Evolutionary conservation across 1,284 basidiomycete species (phyloP).

Genomic region (Malassezia obtusa): DNA sequence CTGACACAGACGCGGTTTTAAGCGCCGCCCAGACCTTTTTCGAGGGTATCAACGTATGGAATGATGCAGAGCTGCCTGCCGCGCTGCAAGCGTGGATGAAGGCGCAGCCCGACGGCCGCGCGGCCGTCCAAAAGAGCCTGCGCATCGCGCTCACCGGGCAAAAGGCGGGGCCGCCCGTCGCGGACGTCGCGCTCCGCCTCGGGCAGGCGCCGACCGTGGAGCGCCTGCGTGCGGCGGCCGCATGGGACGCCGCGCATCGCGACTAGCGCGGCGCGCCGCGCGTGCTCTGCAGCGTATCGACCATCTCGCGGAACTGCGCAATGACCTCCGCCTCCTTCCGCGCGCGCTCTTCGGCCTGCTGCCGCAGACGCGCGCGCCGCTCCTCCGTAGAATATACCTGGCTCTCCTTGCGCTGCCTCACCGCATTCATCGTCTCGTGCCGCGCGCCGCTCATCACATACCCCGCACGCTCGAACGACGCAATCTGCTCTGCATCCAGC

Average conservation of each 20-base stretch:
- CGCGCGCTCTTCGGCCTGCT: constrained; percentile 83
- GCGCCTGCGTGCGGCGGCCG: constrained; percentile 2
- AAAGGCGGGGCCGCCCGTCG: constrained; percentile 15
- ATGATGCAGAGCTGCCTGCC: not conserved
- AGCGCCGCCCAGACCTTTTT: not conserved
- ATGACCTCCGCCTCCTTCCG: constrained; percentile 64
- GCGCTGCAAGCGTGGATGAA: constrained; percentile 6
- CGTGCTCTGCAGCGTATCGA: constrained; percentile 21
- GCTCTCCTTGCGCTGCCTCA: constrained; percentile 90
- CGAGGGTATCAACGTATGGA: not conserved
- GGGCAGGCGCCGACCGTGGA: constrained; percentile 1
- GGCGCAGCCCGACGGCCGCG: constrained; percentile 1
- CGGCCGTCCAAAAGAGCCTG: constrained; percentile 13
- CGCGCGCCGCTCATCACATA: constrained; percentile 96
- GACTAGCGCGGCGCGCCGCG: not conserved
- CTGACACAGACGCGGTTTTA: not conserved
- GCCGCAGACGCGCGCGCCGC: constrained; percentile 80
- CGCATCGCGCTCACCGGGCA: constrained; percentile 16
- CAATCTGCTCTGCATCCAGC: constrained; percentile 74
- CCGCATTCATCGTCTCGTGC: constrained; percentile 75
- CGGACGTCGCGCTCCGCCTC: constrained; percentile 8
- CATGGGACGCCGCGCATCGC: constrained; percentile 8
- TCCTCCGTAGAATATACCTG: constrained; percentile 92
- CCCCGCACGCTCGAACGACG: constrained; percentile 73
- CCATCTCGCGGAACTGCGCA: constrained; percentile 38